Conservation (phyloP, 495 filamentous ascomycete genomes). For the Hypoxylon crocopeplum region DNA sequence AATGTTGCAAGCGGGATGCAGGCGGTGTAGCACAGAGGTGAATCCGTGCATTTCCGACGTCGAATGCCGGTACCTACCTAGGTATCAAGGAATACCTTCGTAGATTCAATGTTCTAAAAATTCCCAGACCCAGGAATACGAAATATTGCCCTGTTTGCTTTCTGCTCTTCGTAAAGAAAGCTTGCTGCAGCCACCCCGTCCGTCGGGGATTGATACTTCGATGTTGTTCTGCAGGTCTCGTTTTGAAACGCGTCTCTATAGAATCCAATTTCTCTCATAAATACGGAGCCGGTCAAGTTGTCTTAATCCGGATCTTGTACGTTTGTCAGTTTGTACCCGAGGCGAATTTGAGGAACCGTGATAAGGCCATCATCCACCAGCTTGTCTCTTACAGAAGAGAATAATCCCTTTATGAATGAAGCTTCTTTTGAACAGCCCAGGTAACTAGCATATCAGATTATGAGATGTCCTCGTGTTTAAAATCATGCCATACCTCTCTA, state of each 20-base stretch:
- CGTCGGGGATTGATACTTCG: slow-evolving; percentile 4
- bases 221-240: slow-evolving; percentile 22
- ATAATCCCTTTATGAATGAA: too few relatives aligned
- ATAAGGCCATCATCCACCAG: neutral
- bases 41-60: neutral
- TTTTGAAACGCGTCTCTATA: slow-evolving; percentile 30
- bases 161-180: slow-evolving; percentile 19
- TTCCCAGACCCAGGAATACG: slow-evolving; percentile 4
- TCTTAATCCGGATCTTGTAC: slow-evolving; percentile 6
- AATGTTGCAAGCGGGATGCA: neutral
- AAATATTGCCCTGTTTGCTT: slow-evolving; percentile 4
- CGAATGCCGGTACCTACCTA: too few relatives aligned
- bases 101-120: too few relatives aligned
- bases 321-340: slow-evolving; percentile 13
- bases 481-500: too few relatives aligned
- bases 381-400: too few relatives aligned
- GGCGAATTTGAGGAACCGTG: neutral
- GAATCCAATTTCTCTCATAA: slow-evolving; percentile 11
- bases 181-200: slow-evolving; percentile 15
- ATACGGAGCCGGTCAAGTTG: neutral
- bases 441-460: too few relatives aligned
- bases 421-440: too few relatives aligned
- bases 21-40: neutral
- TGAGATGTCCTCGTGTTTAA: too few relatives aligned
- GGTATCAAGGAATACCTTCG: too few relatives aligned